A percentile compares a stretch with the other conserved stretches of the same genome.
Evolutionary conservation across 495 filamentous ascomycete species (phyloP).

Genomic region (Penicillium ucsense): DNA sequence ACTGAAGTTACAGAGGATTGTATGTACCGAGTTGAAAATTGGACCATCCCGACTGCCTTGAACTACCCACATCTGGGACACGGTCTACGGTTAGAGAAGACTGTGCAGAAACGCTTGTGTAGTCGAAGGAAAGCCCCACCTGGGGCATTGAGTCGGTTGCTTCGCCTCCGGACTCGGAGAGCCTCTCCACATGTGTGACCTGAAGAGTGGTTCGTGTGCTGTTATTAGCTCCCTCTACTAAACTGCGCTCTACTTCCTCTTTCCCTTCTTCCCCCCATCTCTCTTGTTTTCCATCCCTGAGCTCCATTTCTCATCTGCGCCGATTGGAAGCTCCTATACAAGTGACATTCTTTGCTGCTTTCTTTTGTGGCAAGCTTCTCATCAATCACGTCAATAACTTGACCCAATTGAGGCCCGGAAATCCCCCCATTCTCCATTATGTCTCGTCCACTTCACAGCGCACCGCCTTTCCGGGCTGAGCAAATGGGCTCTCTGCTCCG

Average conservation of each 20-base stretch:
- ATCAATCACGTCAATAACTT: background rate
- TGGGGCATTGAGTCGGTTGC: too few species aligned
- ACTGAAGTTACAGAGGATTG: too few species aligned
- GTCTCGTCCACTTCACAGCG: slow-evolving; percentile 15
- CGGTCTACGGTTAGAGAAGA: too few species aligned
- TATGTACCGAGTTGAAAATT: too few species aligned
- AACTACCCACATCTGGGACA: too few species aligned
- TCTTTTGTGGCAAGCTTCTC: background rate
- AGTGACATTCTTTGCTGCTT: background rate
- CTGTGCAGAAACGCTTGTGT: too few species aligned
- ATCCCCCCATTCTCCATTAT: slow-evolving; percentile 5
- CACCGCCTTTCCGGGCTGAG: slow-evolving; percentile 61
- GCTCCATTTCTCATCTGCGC: background rate
- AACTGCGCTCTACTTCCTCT: slow-evolving; percentile 1
- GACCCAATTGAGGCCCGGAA: background rate
- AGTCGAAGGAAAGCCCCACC: too few species aligned
- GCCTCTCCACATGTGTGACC: too few species aligned
- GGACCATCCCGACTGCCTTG: too few species aligned
- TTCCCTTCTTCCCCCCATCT: background rate
- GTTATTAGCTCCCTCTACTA: too few species aligned
- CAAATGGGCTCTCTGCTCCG: slow-evolving; percentile 63
- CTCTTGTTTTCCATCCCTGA: background rate
- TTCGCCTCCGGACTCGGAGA: too few species aligned
- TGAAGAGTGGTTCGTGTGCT: too few species aligned
- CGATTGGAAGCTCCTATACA: background rate